These are phyloP conservation scores for Globisporangium radiosum DNA, from an alignment of 352 stramenopile genomes.

Conservation along the genomic window DNA sequence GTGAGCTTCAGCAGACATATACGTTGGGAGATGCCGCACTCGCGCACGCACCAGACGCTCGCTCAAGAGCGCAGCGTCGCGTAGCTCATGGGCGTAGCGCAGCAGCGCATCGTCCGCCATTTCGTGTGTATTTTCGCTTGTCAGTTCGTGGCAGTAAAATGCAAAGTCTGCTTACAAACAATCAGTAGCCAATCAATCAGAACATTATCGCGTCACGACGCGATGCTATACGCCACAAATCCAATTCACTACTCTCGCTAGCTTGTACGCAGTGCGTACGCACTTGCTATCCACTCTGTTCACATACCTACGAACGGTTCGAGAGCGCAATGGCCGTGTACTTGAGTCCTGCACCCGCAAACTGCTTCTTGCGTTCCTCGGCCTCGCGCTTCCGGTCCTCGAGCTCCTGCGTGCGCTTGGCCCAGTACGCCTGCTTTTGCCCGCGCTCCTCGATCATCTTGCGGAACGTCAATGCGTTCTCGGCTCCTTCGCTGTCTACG, in stretches of 20 bases:
- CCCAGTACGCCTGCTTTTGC: constrained; percentile 77
- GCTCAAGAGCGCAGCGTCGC: constrained; percentile 20
- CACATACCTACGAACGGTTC: constrained; percentile 32
- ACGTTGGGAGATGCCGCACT: too few species aligned
- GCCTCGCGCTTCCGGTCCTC: constrained; percentile 68
- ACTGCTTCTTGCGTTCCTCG: constrained; percentile 76
- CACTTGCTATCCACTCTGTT: neutral
- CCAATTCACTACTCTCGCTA: neutral
- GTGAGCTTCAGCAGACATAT: too few species aligned
- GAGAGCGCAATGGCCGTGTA: constrained; percentile 77
- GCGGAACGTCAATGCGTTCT: constrained; percentile 36
- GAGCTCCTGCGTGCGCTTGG: constrained; percentile 66
- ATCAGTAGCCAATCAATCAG: too few species aligned
- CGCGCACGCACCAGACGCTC: constrained; percentile 30
- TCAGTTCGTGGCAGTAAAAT: too few species aligned
- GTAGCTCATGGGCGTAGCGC: constrained; percentile 12
- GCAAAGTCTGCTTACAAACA: too few species aligned
- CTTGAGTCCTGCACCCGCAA: constrained; percentile 65
- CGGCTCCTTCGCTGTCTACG: constrained; percentile 20
- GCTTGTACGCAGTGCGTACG: neutral
- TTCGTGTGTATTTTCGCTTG: neutral
- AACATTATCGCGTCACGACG: too few species aligned
- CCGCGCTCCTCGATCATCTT: constrained; percentile 70
- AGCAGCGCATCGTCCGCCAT: constrained; percentile 1
- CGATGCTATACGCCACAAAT: neutral